Conservation (phyloP, 1,139 yeast species). For the Yamadazyma dushanensis region DNA sequence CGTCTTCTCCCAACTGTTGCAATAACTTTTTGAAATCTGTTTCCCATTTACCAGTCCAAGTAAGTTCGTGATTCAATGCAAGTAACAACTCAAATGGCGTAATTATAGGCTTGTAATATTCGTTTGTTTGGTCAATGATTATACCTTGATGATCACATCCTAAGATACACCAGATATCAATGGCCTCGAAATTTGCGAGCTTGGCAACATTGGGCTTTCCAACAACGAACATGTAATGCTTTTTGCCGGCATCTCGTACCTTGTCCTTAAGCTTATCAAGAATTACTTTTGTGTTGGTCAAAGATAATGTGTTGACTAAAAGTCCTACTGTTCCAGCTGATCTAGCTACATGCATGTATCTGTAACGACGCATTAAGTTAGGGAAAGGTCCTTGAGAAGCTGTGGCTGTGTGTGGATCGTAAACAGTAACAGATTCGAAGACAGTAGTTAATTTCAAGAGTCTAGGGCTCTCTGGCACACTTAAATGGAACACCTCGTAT, state of each 20-base stretch:
- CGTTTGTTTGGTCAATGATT: constrained; percentile 71
- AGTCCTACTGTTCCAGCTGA: constrained; percentile 92
- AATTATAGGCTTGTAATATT: constrained; percentile 85
- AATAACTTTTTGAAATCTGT: constrained; percentile 68
- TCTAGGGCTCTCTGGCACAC: constrained; percentile 76
- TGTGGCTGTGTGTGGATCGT: constrained; percentile 35
- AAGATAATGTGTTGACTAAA: constrained; percentile 82
- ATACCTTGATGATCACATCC: constrained; percentile 97
- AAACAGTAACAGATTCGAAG: constrained; percentile 53
- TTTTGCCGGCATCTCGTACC: constrained; percentile 77
- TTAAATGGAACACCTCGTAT: constrained; percentile 66
- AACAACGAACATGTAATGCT: constrained; percentile 90
- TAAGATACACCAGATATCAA: constrained; percentile 89
- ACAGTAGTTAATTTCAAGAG: constrained; percentile 72
- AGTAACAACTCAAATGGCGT: constrained; percentile 89
- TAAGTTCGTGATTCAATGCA: constrained; percentile 71
- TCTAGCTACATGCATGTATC: constrained; percentile 83
- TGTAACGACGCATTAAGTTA: constrained; percentile 77
- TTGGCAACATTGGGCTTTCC: constrained; percentile 99
- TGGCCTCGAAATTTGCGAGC: constrained; percentile 87
- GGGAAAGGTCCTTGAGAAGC: constrained; percentile 64
- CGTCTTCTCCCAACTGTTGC: constrained; percentile 26
- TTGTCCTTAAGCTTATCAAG: constrained; percentile 59
- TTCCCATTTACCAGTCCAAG: constrained; percentile 94
- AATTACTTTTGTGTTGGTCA: constrained; percentile 65